These are phyloP conservation scores for Gossypium sturtianum DNA, from an alignment of 345 rosid species.

Conservation along the genomic window DNA sequence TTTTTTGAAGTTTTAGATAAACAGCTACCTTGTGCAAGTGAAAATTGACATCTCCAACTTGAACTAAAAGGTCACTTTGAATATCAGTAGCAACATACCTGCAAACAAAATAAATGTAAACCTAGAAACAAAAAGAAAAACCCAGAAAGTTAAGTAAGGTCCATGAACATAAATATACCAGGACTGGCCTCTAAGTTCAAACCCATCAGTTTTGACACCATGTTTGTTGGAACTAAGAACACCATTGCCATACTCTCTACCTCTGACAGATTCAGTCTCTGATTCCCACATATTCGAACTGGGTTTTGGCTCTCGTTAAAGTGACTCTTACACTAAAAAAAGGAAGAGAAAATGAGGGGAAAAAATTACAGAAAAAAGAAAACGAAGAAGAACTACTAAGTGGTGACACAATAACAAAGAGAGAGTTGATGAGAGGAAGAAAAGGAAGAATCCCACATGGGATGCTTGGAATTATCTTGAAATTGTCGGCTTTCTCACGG, in stretches of 20 bases:
- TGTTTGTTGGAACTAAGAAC: slow-evolving; percentile 57
- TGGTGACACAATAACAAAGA: not conserved
- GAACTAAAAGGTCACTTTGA: slow-evolving; percentile 82
- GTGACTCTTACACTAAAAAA: slow-evolving; percentile 1
- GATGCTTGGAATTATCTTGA: slow-evolving; percentile 41
- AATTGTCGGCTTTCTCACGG: slow-evolving; percentile 42
- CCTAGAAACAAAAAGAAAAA: not conserved
- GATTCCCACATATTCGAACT: slow-evolving; percentile 77
- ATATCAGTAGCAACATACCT: slow-evolving; percentile 95
- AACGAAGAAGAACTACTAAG: not conserved
- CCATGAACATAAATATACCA: slow-evolving; percentile 40
- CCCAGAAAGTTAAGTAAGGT: not conserved
- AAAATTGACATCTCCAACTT: slow-evolving; percentile 67
- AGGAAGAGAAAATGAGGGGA: not conserved
- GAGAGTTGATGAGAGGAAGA: not conserved
- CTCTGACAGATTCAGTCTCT: slow-evolving; percentile 59
- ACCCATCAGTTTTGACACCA: slow-evolving; percentile 72
- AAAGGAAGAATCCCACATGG: slow-evolving; percentile 48
- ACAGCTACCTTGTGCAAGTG: slow-evolving; percentile 85
- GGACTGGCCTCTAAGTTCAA: slow-evolving; percentile 79
- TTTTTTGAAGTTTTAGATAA: not conserved
- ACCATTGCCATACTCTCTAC: slow-evolving; percentile 76
- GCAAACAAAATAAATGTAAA: not conserved
- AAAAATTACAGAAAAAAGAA: not conserved
- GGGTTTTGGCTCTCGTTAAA: not conserved